Percentiles rank a stretch among this genome's conserved stretches.
Conservation (phyloP, 495 filamentous ascomycete species). For the Delitschia confertaspora region DNA sequence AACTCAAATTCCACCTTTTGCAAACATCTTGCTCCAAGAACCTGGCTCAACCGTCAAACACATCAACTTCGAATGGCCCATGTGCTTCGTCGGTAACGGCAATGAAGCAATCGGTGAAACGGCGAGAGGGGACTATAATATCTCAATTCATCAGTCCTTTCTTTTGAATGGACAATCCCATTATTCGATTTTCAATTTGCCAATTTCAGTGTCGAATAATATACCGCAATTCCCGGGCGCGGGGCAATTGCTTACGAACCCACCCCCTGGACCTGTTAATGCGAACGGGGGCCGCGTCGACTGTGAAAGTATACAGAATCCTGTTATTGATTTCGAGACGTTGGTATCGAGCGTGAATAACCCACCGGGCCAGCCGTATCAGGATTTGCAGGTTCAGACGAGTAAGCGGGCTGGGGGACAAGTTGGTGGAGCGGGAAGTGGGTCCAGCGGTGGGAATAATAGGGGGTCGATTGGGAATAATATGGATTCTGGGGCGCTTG, state of each 20-base stretch:
- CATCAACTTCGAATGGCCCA: slow-evolving; percentile 59
- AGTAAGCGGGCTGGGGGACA: slow-evolving; percentile 12
- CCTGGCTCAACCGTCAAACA: slow-evolving; percentile 59
- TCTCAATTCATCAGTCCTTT: slow-evolving; percentile 61
- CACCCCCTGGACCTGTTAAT: slow-evolving; percentile 23
- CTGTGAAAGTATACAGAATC: slow-evolving; percentile 21
- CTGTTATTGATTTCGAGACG: slow-evolving; percentile 8
- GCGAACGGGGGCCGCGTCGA: slow-evolving; percentile 23
- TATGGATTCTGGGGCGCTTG: too few species aligned
- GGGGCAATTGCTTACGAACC: slow-evolving; percentile 19
- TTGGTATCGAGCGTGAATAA: slow-evolving; percentile 21
- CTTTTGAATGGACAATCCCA: slow-evolving; percentile 51
- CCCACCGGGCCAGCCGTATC: slow-evolving; percentile 23
- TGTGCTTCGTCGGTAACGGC: slow-evolving; percentile 54
- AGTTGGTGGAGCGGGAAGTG: slow-evolving; percentile 14
- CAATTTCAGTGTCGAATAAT: slow-evolving; percentile 57
- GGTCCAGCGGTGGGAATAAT: background rate
- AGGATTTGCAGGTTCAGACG: slow-evolving; percentile 14
- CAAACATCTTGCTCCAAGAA: slow-evolving; percentile 53
- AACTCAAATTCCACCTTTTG: slow-evolving; percentile 47
- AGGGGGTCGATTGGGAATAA: too few species aligned
- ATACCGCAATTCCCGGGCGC: slow-evolving; percentile 35
- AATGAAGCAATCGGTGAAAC: slow-evolving; percentile 23
- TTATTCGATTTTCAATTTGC: slow-evolving; percentile 61
- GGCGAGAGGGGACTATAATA: slow-evolving; percentile 42